phyloP scores from a whole-genome alignment of 129 eudicot genomes.

The Deinandra increscens region DNA sequence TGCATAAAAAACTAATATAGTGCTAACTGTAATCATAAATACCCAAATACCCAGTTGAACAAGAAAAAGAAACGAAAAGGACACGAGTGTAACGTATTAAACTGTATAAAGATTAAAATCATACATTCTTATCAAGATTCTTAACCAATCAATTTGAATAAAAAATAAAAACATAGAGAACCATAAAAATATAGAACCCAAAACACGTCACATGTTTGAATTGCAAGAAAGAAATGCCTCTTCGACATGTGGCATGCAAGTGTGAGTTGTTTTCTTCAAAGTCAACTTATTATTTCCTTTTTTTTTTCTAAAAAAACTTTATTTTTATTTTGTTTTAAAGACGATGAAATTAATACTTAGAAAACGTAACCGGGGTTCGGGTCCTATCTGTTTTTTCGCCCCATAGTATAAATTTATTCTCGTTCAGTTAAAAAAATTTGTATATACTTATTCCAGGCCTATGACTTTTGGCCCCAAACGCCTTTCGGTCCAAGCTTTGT shows the following conservation, averaged over 20 bases:
- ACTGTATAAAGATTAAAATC: background rate
- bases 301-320: background rate
- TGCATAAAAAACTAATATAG: background rate
- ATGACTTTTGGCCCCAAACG: no score
- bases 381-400: no score
- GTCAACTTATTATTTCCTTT: conserved; percentile 23
- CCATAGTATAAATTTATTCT: no score
- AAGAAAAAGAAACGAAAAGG: conserved; percentile 6
- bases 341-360: background rate
- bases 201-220: conserved; percentile 33
- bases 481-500: no score
- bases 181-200: background rate
- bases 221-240: conserved; percentile 17
- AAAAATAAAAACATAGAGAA: background rate
- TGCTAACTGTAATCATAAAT: conserved; percentile 19
- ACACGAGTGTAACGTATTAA: conserved; percentile 15
- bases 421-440: no score
- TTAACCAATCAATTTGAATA: conserved; percentile 1
- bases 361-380: no score
- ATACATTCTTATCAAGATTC: background rate
- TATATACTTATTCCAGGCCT: no score
- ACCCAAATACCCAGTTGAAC: background rate
- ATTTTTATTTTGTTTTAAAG: background rate
- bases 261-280: conserved; percentile 9
- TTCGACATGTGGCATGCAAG: conserved; percentile 30